A percentile compares a stretch with the other conserved stretches of the same genome.
Evolutionary conservation across 2,329 filamentous ascomycete genomes (phyloP).

Genomic region (Trichocomaceae sp.): DNA sequence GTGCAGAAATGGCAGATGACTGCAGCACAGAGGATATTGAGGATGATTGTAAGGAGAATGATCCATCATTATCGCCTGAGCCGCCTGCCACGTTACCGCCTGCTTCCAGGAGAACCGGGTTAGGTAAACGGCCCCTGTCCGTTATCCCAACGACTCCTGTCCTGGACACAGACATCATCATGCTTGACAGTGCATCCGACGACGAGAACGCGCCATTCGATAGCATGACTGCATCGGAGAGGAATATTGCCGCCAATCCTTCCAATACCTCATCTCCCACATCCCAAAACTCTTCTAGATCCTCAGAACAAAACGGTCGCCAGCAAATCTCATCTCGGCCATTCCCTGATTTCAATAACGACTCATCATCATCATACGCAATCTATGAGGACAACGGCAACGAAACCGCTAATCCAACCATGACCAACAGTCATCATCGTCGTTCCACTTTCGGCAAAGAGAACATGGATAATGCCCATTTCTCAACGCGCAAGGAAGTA

Average conservation of each 20-base stretch:
- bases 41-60: conserved; percentile 45
- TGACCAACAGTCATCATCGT: neutral
- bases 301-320: neutral
- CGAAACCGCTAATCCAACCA: conserved; percentile 1
- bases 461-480: conserved; percentile 1
- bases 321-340: neutral
- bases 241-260: conserved; percentile 33
- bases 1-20: conserved; percentile 17
- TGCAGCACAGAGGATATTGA: conserved; percentile 24
- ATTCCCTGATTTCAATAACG: neutral
- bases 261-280: conserved; percentile 16
- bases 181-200: conserved; percentile 20
- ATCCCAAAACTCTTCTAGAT: conserved; percentile 31
- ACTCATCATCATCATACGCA: conserved; percentile 14
- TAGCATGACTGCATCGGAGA: conserved; percentile 31
- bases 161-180: conserved; percentile 26
- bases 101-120: conserved; percentile 30
- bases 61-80: conserved; percentile 36
- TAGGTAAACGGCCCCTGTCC: conserved; percentile 40
- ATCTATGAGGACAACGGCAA: conserved; percentile 24
- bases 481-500: conserved; percentile 2
- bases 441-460: conserved; percentile 10
- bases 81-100: conserved; percentile 31
- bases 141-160: conserved; percentile 30
- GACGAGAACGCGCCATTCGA: conserved; percentile 22